A percentile compares a stretch with the other conserved stretches of the same genome.
Conservation (phyloP, 179 eudicot species). For the Dionaea muscipula region DNA sequence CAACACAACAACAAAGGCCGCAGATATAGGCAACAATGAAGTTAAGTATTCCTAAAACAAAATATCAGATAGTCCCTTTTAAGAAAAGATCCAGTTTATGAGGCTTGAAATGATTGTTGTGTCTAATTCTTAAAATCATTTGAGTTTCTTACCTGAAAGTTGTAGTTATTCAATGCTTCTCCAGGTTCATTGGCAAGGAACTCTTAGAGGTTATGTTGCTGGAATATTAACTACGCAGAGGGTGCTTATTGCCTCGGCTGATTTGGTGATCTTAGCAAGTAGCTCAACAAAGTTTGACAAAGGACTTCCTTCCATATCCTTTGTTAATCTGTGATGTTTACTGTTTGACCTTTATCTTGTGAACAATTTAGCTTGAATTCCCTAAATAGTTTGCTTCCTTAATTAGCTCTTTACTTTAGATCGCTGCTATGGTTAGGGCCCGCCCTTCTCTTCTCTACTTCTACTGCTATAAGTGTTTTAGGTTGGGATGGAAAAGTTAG, state of each 20-base stretch:
- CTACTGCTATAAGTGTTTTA: conserved; percentile 70
- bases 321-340: conserved; percentile 8
- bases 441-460: conserved; percentile 83
- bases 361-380: conserved; percentile 5
- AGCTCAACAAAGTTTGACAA: conserved; percentile 73
- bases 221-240: conserved; percentile 82
- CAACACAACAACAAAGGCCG: too few species aligned
- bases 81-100: too few species aligned
- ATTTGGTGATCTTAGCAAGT: conserved; percentile 72
- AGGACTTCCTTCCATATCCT: conserved; percentile 98
- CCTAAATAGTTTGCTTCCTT: conserved; percentile 24
- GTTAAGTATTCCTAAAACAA: too few species aligned
- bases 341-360: not conserved
- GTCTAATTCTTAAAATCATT: not conserved
- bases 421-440: conserved; percentile 97
- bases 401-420: conserved; percentile 59
- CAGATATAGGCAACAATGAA: too few species aligned
- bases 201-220: conserved; percentile 89
- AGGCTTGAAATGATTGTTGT: not conserved
- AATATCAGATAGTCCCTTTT: too few species aligned
- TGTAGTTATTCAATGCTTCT: conserved; percentile 6
- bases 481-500: conserved; percentile 99
- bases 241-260: conserved; percentile 83
- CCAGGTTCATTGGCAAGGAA: conserved; percentile 96
- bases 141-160: not conserved